These are phyloP conservation scores for Zymoseptoria passerinii DNA, from an alignment of 2,329 filamentous ascomycete genomes.

Conservation along the genomic window DNA sequence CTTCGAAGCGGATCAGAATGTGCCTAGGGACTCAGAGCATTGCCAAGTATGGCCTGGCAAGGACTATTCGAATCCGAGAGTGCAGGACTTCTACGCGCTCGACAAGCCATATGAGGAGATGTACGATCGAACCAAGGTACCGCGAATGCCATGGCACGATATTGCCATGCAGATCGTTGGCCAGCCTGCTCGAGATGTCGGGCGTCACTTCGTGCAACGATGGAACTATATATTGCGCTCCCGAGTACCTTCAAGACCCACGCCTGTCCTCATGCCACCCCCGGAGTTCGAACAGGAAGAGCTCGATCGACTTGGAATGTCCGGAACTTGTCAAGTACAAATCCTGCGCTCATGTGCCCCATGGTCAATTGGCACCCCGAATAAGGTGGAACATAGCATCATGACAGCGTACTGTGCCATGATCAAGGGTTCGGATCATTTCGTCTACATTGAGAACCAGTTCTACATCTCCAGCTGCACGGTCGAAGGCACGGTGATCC, in stretches of 20 bases:
- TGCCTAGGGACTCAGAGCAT: slow-evolving; percentile 81
- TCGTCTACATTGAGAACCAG: slow-evolving; percentile 98
- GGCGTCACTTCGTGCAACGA: slow-evolving; percentile 90
- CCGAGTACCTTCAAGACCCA: slow-evolving; percentile 84
- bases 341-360: slow-evolving; percentile 82
- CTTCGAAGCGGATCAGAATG: slow-evolving; percentile 65
- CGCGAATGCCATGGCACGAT: slow-evolving; percentile 98
- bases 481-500: slow-evolving; percentile 76
- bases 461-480: slow-evolving; percentile 95
- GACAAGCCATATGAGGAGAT: slow-evolving; percentile 97
- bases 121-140: slow-evolving; percentile 84
- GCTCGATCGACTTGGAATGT: slow-evolving; percentile 76
- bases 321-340: slow-evolving; percentile 92
- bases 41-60: slow-evolving; percentile 96
- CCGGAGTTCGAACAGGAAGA: slow-evolving; percentile 85
- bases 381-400: slow-evolving; percentile 85
- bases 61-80: slow-evolving; percentile 93
- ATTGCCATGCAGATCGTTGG: slow-evolving; percentile 97
- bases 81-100: slow-evolving; percentile 88
- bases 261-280: slow-evolving; percentile 85
- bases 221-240: slow-evolving; percentile 97
- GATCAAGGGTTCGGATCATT: slow-evolving; percentile 92
- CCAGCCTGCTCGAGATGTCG: slow-evolving; percentile 87
- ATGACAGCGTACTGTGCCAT: slow-evolving; percentile 91
- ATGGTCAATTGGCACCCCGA: slow-evolving; percentile 83